Base-by-base conservation (phyloP, 352 stramenopile species). In the Phytophthora pini region DNA sequence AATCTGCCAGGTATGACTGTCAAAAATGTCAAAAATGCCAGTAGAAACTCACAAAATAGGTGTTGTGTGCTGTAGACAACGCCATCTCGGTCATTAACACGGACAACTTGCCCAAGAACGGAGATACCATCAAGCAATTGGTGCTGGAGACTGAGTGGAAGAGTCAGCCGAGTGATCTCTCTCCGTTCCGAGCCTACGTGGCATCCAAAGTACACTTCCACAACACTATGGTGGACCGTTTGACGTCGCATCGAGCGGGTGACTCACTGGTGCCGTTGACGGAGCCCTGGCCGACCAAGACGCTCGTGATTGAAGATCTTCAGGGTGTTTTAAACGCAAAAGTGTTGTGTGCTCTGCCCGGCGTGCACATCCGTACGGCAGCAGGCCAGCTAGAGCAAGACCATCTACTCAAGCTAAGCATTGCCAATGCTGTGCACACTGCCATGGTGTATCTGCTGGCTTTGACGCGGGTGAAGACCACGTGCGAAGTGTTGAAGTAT, bases 401-500 rank as follows among this genome's bases (percentile, higher is more conserved):
- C 61, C 85, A 98, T 62, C 57, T 85, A n/a, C 76, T 98, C 9
- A 98, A 98, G 73, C 76, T 98, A 8, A 72, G 81, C 20, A 72
- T 98, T 13, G 93, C 88, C 43, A 98, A 98, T 71, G 93, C 85
- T 0, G 97, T 93, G 24, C 84, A 98, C 75, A 97, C 93, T 7
- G 92, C 95, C 0, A 85, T 97, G 56, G 93, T 97, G 20, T 93
- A 98, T 61, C 34, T 84, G 44, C 41, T 94, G 41, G 82, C 82
- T 5, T 63, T 96, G 7, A 65, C 68, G 11, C 77, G 82, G 36
- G 27, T 77, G n/a, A 70, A 68, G 22, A 78, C 69, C 24, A 84
- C 79, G n/a, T 59, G 57, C 8, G 56, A 74, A 5, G 52, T 71
- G 15, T 22, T 70, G 20, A 55, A 80, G 43, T 55, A 72, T 15